phyloP scores from a whole-genome alignment of 768 basidiomycete genomes.

The Suillus brevipes region DNA sequence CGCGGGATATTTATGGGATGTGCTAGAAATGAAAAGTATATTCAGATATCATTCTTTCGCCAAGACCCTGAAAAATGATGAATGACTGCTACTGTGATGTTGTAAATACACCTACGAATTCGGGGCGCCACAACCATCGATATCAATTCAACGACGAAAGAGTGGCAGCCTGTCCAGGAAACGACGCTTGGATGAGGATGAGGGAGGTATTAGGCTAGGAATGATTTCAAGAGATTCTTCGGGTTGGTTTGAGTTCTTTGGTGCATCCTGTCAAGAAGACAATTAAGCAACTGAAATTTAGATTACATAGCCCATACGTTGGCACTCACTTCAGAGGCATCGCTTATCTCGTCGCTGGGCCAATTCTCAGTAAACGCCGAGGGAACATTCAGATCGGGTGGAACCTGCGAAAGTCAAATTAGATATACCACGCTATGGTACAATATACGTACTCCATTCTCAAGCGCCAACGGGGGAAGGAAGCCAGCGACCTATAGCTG shows the following conservation, averaged over 20 bases:
- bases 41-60: neutral
- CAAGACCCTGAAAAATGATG: neutral
- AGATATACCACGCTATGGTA: neutral
- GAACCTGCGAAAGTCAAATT: neutral
- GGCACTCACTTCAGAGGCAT: neutral
- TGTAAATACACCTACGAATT: neutral
- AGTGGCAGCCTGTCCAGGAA: neutral
- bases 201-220: neutral
- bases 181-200: neutral
- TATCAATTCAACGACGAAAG: neutral
- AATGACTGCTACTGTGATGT: neutral
- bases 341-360: neutral
- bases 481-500: slow-evolving; percentile 1
- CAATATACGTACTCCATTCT: neutral
- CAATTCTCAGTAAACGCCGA: neutral
- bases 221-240: neutral
- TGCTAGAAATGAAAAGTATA: neutral
- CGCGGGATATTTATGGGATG: neutral
- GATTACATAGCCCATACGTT: neutral
- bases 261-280: neutral
- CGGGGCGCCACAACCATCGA: neutral
- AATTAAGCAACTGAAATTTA: neutral
- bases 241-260: neutral
- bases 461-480: slow-evolving; percentile 1
- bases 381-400: slow-evolving; percentile 1